Evolutionary conservation across 2,329 filamentous ascomycete genomes (phyloP).

Genomic region (Lomentospora prolificans): DNA sequence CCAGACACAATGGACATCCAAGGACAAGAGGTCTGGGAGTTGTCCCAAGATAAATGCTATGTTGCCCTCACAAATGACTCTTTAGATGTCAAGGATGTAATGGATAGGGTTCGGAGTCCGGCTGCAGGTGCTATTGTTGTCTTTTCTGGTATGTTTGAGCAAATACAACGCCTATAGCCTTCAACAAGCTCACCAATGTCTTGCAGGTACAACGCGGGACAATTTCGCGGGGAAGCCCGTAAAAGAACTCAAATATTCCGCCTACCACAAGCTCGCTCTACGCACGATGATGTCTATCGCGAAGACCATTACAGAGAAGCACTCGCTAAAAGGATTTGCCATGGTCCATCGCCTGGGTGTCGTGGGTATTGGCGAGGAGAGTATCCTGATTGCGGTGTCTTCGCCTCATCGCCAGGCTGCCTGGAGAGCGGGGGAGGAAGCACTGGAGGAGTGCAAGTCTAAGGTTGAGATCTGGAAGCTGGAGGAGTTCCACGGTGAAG

Average conservation of each 20-base stretch:
- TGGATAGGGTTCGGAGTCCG: conserved; percentile 61
- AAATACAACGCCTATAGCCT: not conserved
- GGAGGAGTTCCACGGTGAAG: conserved; percentile 73
- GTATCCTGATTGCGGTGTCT: conserved; percentile 80
- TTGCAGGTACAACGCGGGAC: conserved; percentile 64
- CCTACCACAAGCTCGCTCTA: conserved; percentile 63
- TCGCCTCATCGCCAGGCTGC: conserved; percentile 74
- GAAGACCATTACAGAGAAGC: conserved; percentile 42
- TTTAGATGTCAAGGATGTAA: conserved; percentile 47
- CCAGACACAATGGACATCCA: conserved; percentile 12
- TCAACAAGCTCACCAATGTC: not conserved
- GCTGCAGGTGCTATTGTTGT: conserved; percentile 67
- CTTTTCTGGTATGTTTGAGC: conserved; percentile 52
- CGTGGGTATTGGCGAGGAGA: conserved; percentile 87
- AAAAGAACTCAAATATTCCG: conserved; percentile 62
- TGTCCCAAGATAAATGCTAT: conserved; percentile 44
- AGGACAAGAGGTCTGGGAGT: conserved; percentile 21
- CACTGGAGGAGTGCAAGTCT: conserved; percentile 76
- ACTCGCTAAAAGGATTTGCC: conserved; percentile 61
- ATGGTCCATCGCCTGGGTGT: conserved; percentile 77
- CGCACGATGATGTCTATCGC: conserved; percentile 59
- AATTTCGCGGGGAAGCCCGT: conserved; percentile 64
- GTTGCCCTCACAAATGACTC: conserved; percentile 57
- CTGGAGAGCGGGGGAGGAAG: conserved; percentile 83
- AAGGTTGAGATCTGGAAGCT: conserved; percentile 92